Evolutionary conservation across 257 asterid genomes (phyloP).

Genomic region (Solanum medicagineum): DNA sequence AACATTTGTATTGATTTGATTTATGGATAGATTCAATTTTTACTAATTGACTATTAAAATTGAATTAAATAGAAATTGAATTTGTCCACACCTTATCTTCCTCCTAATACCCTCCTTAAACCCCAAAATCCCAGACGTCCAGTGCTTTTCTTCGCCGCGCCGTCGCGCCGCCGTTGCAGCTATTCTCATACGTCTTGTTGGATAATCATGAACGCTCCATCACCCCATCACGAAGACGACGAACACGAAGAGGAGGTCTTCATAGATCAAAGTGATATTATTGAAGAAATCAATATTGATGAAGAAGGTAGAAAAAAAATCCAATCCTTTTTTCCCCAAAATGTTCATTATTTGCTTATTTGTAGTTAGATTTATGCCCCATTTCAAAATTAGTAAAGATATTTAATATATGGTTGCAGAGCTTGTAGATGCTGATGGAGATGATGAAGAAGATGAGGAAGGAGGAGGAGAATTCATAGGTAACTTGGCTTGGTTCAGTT

Average conservation of each 20-base stretch:
- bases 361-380: neutral
- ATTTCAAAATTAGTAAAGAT: neutral
- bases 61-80: no score
- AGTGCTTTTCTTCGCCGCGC: neutral
- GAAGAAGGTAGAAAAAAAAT: slow-evolving; percentile 45
- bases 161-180: neutral
- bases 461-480: slow-evolving; percentile 21
- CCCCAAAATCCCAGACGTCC: neutral
- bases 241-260: slow-evolving; percentile 27
- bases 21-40: no score
- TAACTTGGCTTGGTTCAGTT: neutral
- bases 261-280: slow-evolving; percentile 55
- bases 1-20: no score
- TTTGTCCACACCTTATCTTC: neutral
- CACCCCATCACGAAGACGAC: slow-evolving; percentile 15
- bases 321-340: neutral
- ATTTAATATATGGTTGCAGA: slow-evolving; percentile 26
- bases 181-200: neutral
- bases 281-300: slow-evolving; percentile 52
- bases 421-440: slow-evolving; percentile 76
- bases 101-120: neutral
- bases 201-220: neutral
- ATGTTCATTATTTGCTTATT: neutral
- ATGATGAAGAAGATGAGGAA: slow-evolving; percentile 33
- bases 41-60: no score